These are phyloP conservation scores for Colletotrichum liriopes DNA, from an alignment of 2,329 filamentous ascomycete genomes.

Conservation along the genomic window DNA sequence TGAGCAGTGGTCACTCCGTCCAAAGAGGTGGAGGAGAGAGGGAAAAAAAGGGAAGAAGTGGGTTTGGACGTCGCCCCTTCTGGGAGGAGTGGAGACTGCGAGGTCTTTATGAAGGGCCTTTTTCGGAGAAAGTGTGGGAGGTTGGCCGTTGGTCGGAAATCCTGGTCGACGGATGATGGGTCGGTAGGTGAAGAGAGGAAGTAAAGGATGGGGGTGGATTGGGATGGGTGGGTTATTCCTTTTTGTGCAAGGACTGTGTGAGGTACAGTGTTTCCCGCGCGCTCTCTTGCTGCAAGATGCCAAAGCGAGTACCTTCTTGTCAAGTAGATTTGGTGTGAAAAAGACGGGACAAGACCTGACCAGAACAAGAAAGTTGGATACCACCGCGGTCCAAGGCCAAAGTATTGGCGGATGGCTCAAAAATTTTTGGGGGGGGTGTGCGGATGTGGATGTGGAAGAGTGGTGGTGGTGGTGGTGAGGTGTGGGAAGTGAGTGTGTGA, in stretches of 20 bases:
- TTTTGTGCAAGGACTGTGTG: constrained; percentile 25
- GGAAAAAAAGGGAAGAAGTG: constrained; percentile 42
- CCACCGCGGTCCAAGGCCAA: constrained; percentile 35
- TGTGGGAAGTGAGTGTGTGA: constrained; percentile 27
- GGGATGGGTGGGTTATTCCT: constrained; percentile 17
- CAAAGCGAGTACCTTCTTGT: constrained; percentile 12
- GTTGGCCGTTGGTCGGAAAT: constrained; percentile 39
- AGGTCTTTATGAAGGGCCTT: constrained; percentile 42
- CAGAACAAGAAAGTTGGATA: constrained; percentile 43
- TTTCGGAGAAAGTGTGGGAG: constrained; percentile 43
- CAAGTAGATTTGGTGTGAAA: constrained; percentile 5
- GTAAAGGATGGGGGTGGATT: constrained; percentile 17
- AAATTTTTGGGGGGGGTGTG: constrained; percentile 24
- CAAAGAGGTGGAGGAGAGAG: constrained; percentile 35
- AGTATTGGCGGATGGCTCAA: constrained; percentile 38
- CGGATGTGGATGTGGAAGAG: neutral
- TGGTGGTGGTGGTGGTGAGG: constrained; percentile 17
- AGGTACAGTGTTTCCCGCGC: neutral
- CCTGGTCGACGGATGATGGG: constrained; percentile 35
- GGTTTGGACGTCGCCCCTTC: constrained; percentile 43
- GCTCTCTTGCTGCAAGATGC: neutral
- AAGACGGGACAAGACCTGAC: constrained; percentile 11
- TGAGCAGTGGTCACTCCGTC: constrained; percentile 41
- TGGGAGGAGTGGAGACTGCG: constrained; percentile 41
- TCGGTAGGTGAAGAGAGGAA: constrained; percentile 38